Evolutionary conservation across 208 protist genomes (phyloP).

Genomic region (Leishmania tarentolae): DNA sequence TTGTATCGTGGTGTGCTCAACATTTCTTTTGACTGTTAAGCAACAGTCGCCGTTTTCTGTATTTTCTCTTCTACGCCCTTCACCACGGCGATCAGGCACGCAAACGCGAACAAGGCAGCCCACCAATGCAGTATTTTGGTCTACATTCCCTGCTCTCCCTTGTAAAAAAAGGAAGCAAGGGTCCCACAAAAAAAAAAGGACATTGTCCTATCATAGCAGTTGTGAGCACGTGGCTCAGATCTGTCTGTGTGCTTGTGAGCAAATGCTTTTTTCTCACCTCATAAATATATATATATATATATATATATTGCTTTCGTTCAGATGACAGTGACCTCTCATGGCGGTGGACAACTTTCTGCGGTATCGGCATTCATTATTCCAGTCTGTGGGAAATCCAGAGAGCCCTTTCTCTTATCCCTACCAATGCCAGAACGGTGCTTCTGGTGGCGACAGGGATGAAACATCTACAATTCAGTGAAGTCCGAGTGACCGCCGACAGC

Average conservation of each 20-base stretch:
- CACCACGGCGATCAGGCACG: neutral
- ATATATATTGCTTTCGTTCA: neutral
- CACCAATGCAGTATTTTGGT: neutral
- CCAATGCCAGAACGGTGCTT: neutral
- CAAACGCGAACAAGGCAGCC: no score
- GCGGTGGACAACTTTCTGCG: neutral
- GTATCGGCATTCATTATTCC: neutral
- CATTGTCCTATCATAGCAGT: neutral
- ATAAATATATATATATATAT: no score
- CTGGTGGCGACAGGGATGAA: neutral
- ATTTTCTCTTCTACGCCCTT: neutral
- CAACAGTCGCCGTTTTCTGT: neutral
- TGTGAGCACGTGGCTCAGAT: neutral
- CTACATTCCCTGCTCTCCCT: neutral
- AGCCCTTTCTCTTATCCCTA: neutral
- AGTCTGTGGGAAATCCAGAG: neutral
- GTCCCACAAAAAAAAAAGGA: neutral
- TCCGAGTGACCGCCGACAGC: neutral
- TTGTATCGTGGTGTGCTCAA: neutral
- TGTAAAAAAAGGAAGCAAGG: neutral
- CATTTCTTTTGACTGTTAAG: neutral
- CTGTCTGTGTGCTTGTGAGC: neutral
- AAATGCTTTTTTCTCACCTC: neutral
- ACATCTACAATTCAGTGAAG: neutral
- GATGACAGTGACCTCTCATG: neutral